phyloP scores from a whole-genome alignment of 805 yeast species.

The Candida quercuum region DNA sequence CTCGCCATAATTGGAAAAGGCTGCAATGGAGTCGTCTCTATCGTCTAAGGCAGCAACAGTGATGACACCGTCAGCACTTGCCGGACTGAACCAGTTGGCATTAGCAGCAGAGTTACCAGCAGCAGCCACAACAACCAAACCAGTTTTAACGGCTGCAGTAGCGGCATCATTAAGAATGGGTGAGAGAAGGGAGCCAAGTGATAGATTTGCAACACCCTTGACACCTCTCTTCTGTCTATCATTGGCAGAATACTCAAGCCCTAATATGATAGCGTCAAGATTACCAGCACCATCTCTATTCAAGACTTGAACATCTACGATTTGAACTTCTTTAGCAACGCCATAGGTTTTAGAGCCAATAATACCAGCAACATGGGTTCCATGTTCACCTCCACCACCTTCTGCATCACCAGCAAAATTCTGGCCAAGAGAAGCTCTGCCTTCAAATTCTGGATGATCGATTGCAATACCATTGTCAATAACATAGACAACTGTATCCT shows the following conservation, averaged over 20 bases:
- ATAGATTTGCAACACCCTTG: constrained; percentile 68
- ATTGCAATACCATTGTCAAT: constrained; percentile 75
- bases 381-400: constrained; percentile 81
- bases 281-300: constrained; percentile 63
- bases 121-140: constrained; percentile 69
- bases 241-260: constrained; percentile 60
- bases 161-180: constrained; percentile 67
- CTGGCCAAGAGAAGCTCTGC: constrained; percentile 53
- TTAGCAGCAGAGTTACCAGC: constrained; percentile 79
- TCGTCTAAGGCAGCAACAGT: constrained; percentile 90
- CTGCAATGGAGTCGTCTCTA: constrained; percentile 57
- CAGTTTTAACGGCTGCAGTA: constrained; percentile 64
- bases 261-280: constrained; percentile 53
- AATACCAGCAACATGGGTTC: constrained; percentile 86
- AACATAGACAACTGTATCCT: constrained; percentile 64
- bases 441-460: constrained; percentile 55
- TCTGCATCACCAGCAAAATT: constrained; percentile 50
- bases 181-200: constrained; percentile 70
- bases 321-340: constrained; percentile 59
- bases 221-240: constrained; percentile 33
- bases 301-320: constrained; percentile 71
- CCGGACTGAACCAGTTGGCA: constrained; percentile 82
- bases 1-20: constrained; percentile 83
- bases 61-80: constrained; percentile 63
- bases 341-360: constrained; percentile 74